A percentile compares a stretch with the other conserved stretches of the same genome.
These are phyloP conservation scores for Plenodomus lindquistii DNA, from an alignment of 2,329 filamentous ascomycete species.

Conservation along the genomic window DNA sequence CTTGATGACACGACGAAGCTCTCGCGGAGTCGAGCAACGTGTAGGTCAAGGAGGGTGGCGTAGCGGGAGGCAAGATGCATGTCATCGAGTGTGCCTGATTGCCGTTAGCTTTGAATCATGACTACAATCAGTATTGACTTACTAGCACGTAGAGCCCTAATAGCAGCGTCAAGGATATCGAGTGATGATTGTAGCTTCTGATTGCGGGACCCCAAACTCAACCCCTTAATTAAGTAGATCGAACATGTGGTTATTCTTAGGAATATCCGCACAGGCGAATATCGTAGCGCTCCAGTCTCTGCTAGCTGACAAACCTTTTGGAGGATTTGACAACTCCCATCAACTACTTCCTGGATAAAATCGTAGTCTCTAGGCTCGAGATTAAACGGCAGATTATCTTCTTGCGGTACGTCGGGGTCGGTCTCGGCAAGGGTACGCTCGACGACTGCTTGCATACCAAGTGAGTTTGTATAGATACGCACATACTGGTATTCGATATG, in stretches of 20 bases:
- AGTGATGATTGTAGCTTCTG: constrained; percentile 55
- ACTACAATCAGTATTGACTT: constrained; percentile 1
- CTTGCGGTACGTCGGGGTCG: constrained; percentile 42
- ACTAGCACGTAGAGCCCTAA: constrained; percentile 53
- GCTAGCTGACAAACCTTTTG: constrained; percentile 55
- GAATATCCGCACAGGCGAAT: constrained; percentile 58
- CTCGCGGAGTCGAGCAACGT: constrained; percentile 43
- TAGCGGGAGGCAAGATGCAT: constrained; percentile 58
- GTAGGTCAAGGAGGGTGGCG: constrained; percentile 52
- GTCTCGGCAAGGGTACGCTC: constrained; percentile 54
- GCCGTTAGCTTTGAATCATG: constrained; percentile 5
- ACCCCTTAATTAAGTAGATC: constrained; percentile 58
- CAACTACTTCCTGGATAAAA: constrained; percentile 61
- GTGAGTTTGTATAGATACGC: constrained; percentile 50
- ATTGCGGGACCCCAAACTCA: constrained; percentile 55
- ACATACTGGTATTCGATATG: constrained; percentile 57
- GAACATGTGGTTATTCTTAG: constrained; percentile 59
- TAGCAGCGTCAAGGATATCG: constrained; percentile 53
- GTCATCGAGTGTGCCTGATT: constrained; percentile 51
- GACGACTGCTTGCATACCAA: constrained; percentile 61
- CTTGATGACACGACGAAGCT: constrained; percentile 44
- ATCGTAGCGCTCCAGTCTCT: constrained; percentile 53
- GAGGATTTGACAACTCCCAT: constrained; percentile 57
- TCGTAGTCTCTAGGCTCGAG: constrained; percentile 57
- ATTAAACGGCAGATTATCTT: constrained; percentile 47